Percentiles rank a stretch among this genome's conserved stretches.
phyloP scores from a whole-genome alignment of 1,284 basidiomycete genomes.

The Leccinum brunneo-olivaceum region DNA sequence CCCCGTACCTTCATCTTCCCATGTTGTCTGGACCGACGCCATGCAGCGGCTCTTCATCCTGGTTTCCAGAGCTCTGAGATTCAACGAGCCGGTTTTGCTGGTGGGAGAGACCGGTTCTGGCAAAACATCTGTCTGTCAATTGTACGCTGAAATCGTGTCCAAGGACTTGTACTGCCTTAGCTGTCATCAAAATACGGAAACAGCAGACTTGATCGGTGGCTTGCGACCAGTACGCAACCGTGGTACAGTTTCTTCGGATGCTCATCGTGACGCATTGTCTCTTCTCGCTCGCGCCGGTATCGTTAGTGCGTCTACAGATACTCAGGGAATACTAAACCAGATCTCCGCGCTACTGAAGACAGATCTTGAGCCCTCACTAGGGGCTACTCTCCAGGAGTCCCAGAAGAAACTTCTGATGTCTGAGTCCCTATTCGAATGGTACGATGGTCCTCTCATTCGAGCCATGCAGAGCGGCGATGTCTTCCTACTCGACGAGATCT shows the following conservation, averaged over 20 bases:
- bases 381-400: conserved; percentile 35
- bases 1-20: conserved; percentile 42
- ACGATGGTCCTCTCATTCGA: conserved; percentile 89
- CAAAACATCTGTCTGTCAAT: conserved; percentile 95
- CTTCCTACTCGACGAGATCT: conserved; percentile 95
- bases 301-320: conserved; percentile 25
- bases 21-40: conserved; percentile 85
- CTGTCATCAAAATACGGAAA: conserved; percentile 99
- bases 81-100: conserved; percentile 94
- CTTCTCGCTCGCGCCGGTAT: conserved; percentile 40
- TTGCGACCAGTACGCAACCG: conserved; percentile 91
- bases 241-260: conserved; percentile 39
- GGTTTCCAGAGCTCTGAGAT: conserved; percentile 76
- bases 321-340: conserved; percentile 34
- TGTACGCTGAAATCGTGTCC: conserved; percentile 67
- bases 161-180: conserved; percentile 75
- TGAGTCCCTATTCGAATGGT: conserved; percentile 91
- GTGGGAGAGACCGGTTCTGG: conserved; percentile 98
- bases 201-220: conserved; percentile 93
- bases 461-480: conserved; percentile 87
- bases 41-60: conserved; percentile 90
- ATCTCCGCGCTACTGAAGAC: conserved; percentile 30
- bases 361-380: conserved; percentile 28
- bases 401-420: conserved; percentile 42
- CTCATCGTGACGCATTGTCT: conserved; percentile 36